These are phyloP conservation scores for Tuctoria greenei DNA, from an alignment of 176 grass and related monocot genomes.

Conservation along the genomic window DNA sequence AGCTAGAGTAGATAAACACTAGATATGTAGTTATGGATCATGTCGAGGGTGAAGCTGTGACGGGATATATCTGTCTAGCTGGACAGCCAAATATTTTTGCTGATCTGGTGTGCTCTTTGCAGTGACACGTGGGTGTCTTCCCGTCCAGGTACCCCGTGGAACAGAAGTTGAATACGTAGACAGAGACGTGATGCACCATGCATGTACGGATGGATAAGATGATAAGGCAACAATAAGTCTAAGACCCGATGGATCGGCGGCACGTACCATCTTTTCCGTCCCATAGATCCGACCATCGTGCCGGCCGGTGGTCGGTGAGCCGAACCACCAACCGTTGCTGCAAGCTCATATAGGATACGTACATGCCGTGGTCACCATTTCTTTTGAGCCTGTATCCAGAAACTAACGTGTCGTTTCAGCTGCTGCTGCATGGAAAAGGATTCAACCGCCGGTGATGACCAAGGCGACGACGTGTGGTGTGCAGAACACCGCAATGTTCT, in stretches of 20 bases:
- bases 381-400: too few relatives aligned
- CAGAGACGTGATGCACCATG: background rate
- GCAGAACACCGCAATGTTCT: too few relatives aligned
- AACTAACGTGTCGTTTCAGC: too few relatives aligned
- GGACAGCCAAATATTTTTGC: constrained; percentile 12
- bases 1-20: background rate
- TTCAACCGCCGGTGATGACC: too few relatives aligned
- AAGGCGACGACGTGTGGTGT: background rate
- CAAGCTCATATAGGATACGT: background rate
- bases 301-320: background rate
- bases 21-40: background rate
- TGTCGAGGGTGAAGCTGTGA: background rate
- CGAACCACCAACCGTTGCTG: background rate
- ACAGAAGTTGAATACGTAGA: constrained; percentile 5
- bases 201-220: background rate
- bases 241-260: background rate
- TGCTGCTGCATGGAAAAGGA: too few relatives aligned
- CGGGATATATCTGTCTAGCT: background rate
- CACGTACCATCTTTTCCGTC: background rate
- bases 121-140: constrained; percentile 26
- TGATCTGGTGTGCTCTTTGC: background rate
- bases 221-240: background rate
- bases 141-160: background rate
- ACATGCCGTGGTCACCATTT: too few relatives aligned
- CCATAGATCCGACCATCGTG: background rate